Conservation (phyloP, 148 eudicot species). For the Polygonum maritimum region DNA sequence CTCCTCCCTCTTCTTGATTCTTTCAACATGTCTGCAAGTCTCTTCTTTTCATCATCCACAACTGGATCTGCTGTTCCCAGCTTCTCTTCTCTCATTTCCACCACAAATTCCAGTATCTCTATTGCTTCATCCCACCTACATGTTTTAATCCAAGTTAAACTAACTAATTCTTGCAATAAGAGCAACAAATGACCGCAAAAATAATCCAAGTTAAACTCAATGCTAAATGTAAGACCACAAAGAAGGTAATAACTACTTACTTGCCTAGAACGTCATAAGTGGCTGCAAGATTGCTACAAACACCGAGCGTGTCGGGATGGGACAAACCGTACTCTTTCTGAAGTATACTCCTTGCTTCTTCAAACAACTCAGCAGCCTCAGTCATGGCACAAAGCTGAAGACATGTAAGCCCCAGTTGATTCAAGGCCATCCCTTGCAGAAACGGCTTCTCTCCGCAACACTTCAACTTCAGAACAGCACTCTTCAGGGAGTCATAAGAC, state of each 20-base stretch:
- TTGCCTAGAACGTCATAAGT: constrained; percentile 14
- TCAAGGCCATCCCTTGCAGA: constrained; percentile 7
- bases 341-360: constrained; percentile 10
- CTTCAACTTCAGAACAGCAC: constrained; percentile 5
- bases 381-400: constrained; percentile 5
- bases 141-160: background rate
- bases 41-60: constrained; percentile 15
- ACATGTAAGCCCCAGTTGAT: constrained; percentile 13
- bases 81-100: constrained; percentile 14
- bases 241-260: constrained; percentile 1
- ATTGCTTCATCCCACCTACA: constrained; percentile 15
- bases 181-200: too few relatives aligned
- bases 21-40: constrained; percentile 10
- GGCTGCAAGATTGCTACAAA: constrained; percentile 15
- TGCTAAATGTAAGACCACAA: background rate
- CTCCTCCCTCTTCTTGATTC: constrained; percentile 14
- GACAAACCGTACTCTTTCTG: constrained; percentile 3
- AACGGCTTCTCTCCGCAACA: constrained; percentile 2
- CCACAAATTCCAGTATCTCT: constrained; percentile 9
- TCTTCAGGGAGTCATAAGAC: background rate
- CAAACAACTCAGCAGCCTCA: constrained; percentile 10
- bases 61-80: constrained; percentile 16
- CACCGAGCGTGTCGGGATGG: constrained; percentile 14
- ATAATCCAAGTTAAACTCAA: too few relatives aligned
- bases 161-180: background rate